These are phyloP conservation scores for Fusarium sp. DNA, from an alignment of 2,329 filamentous ascomycete species.

Conservation along the genomic window DNA sequence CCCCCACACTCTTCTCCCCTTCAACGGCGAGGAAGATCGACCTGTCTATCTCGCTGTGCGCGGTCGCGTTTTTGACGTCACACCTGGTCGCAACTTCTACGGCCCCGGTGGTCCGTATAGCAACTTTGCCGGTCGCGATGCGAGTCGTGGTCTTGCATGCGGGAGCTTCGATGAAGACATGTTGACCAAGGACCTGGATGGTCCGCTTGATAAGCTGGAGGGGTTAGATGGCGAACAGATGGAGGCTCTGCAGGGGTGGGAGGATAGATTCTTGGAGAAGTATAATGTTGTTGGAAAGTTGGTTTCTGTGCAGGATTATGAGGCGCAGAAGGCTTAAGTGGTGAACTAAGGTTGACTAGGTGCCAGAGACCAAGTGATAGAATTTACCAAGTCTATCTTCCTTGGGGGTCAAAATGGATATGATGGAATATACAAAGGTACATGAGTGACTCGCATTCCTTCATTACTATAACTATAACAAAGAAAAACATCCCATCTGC, in stretches of 20 bases:
- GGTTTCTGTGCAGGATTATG: constrained; percentile 66
- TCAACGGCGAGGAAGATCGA: constrained; percentile 79
- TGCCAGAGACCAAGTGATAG: neutral
- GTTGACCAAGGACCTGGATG: constrained; percentile 91
- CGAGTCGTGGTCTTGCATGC: constrained; percentile 86
- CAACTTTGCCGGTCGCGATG: constrained; percentile 96
- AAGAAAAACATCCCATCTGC: constrained; percentile 29
- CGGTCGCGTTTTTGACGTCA: constrained; percentile 92
- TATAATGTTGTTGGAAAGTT: constrained; percentile 94
- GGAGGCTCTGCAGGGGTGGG: constrained; percentile 90
- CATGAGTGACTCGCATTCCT: constrained; percentile 34
- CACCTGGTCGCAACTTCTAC: constrained; percentile 90
- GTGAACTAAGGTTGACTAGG: neutral
- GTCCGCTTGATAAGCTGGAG: constrained; percentile 80
- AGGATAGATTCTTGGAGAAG: constrained; percentile 92
- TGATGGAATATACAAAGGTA: constrained; percentile 6
- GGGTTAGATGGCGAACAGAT: constrained; percentile 80
- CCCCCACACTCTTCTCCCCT: constrained; percentile 84
- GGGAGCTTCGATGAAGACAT: constrained; percentile 96
- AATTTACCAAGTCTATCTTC: neutral
- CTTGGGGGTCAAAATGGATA: neutral
- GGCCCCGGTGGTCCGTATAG: constrained; percentile 94
- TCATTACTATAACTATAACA: constrained; percentile 42
- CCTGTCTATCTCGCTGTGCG: constrained; percentile 94
- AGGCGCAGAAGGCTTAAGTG: constrained; percentile 36